These are phyloP conservation scores for Priceomyces carsonii DNA, from an alignment of 805 yeast species.

Conservation along the genomic window DNA sequence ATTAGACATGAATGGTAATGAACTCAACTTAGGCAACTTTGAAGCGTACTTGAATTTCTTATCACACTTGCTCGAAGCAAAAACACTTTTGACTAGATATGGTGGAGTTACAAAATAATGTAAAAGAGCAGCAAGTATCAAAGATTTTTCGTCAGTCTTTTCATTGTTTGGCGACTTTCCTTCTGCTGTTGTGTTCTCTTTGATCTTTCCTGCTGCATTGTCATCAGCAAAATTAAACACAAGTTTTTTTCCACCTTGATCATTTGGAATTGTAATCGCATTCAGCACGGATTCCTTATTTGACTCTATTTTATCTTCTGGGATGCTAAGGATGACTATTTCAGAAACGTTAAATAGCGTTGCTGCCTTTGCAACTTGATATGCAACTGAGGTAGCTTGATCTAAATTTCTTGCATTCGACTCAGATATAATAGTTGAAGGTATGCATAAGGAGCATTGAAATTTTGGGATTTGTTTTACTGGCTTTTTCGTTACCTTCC, in stretches of 20 bases:
- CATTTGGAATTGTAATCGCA: conserved; percentile 22
- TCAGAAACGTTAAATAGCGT: conserved; percentile 72
- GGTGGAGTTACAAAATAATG: conserved; percentile 87
- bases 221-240: conserved; percentile 32
- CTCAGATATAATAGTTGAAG: conserved; percentile 59
- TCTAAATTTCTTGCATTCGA: conserved; percentile 63
- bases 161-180: conserved; percentile 10
- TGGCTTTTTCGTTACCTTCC: conserved; percentile 30
- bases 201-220: conserved; percentile 27
- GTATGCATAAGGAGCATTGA: conserved; percentile 66
- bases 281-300: conserved; percentile 22
- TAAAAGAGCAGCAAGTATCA: conserved; percentile 65
- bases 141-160: conserved; percentile 31
- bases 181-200: conserved; percentile 13
- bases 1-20: conserved; percentile 71
- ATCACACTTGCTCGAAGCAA: conserved; percentile 42
- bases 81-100: conserved; percentile 66
- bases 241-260: conserved; percentile 27
- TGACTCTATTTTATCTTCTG: conserved; percentile 17
- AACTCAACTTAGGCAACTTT: conserved; percentile 68
- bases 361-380: conserved; percentile 78
- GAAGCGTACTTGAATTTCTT: conserved; percentile 62
- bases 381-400: conserved; percentile 71
- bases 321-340: conserved; percentile 65
- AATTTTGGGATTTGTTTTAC: conserved; percentile 20